Conservation (phyloP, 1,284 basidiomycete species). For the Puccinia hordei region DNA sequence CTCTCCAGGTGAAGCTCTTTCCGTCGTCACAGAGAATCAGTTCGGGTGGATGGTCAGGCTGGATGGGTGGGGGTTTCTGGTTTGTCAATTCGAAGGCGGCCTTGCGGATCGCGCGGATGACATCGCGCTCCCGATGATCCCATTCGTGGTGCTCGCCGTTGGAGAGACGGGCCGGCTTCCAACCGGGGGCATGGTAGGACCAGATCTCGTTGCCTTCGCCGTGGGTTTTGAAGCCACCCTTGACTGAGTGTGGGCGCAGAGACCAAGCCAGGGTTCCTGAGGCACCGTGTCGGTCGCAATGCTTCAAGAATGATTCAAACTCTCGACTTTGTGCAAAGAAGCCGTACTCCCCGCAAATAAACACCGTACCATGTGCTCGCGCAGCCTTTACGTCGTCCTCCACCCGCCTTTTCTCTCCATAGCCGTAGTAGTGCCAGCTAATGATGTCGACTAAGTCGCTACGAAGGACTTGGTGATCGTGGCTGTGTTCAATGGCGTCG, state of each 20-base stretch:
- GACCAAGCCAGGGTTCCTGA: slow-evolving; percentile 56
- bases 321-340: slow-evolving; percentile 54
- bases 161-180: slow-evolving; percentile 31
- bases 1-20: slow-evolving; percentile 46
- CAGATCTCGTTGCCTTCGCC: slow-evolving; percentile 56
- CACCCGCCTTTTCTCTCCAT: slow-evolving; percentile 55
- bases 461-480: slow-evolving; percentile 54
- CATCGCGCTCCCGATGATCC: slow-evolving; percentile 46
- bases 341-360: slow-evolving; percentile 58
- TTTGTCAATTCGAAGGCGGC: slow-evolving; percentile 36
- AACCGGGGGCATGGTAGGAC: slow-evolving; percentile 55
- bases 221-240: slow-evolving; percentile 58
- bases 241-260: slow-evolving; percentile 55
- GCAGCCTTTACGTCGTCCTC: slow-evolving; percentile 55
- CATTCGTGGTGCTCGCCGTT: slow-evolving; percentile 34
- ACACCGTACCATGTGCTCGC: slow-evolving; percentile 54
- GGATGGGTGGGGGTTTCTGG: slow-evolving; percentile 23
- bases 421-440: slow-evolving; percentile 57
- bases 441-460: slow-evolving; percentile 55
- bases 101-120: slow-evolving; percentile 37
- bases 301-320: slow-evolving; percentile 54
- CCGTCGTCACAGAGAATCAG: slow-evolving; percentile 28
- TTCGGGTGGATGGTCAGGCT: not conserved
- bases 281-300: slow-evolving; percentile 26
- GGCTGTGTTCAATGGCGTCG: slow-evolving; percentile 54